These are phyloP conservation scores for Boechera stricta DNA, from an alignment of 345 rosid species.

Conservation along the genomic window DNA sequence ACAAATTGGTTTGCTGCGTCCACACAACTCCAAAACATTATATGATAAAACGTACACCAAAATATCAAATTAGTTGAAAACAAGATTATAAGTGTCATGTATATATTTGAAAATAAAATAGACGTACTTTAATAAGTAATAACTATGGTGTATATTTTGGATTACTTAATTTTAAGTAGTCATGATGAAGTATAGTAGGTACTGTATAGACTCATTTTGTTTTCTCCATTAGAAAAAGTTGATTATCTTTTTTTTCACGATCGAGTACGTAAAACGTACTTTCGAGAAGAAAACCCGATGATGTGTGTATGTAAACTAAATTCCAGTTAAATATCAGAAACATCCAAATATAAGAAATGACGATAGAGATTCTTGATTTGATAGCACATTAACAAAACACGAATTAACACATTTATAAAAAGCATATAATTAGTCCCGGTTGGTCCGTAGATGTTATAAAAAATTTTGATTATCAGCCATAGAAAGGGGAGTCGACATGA, in stretches of 20 bases:
- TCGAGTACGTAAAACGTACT: slow-evolving; percentile 33
- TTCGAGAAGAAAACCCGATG: slow-evolving; percentile 25
- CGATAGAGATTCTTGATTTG: slow-evolving; percentile 39
- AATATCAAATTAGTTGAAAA: background rate
- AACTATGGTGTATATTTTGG: slow-evolving; percentile 10
- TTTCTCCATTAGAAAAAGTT: background rate
- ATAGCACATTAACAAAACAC: background rate
- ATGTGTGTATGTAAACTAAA: slow-evolving; percentile 19
- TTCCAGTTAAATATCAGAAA: slow-evolving; percentile 20
- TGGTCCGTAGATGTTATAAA: slow-evolving; percentile 13
- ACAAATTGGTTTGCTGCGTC: background rate
- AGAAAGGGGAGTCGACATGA: slow-evolving; percentile 24
- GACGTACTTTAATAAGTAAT: background rate
- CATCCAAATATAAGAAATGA: slow-evolving; percentile 32
- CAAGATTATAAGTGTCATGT: background rate
- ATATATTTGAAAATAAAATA: background rate
- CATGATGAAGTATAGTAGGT: slow-evolving; percentile 7
- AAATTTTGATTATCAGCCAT: background rate
- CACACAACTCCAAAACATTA: background rate
- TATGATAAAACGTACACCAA: background rate
- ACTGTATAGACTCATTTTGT: background rate
- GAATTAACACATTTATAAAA: background rate
- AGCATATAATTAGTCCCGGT: slow-evolving; percentile 24
- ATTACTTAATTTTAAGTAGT: background rate
- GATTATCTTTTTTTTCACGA: background rate